Evolutionary conservation across 805 yeast species (phyloP), one percentile per base, ranked within the genome.

Genomic region (Saturnispora bothae): DNA sequence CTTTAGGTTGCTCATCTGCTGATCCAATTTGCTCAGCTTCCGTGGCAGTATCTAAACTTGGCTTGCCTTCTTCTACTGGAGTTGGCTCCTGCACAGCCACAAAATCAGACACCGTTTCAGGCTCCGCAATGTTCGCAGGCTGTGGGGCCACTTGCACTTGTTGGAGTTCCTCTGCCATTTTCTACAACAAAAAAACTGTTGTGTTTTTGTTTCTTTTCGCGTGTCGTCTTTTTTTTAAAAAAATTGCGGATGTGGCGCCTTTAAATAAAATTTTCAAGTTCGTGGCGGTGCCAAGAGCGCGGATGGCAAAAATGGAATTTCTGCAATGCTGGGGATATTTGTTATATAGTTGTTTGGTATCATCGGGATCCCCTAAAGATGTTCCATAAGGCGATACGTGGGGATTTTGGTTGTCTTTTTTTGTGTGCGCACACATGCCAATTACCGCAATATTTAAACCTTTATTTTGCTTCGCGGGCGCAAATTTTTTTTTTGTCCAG

Each of bases 191-290:
- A 16, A 13, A 17, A 10, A 4, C 4, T 36, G 39, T 37, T 10
- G 39, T 31, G 14, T 19, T 22, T 34, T 13, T 19, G 28, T 19
- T 30, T 30, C 33, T 30, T 30, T 16, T 30, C 18, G 8, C 33
- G 21, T 30, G 33, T 30, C 33, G 28, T n/a, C 10, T 10, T 22
- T 7, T 22, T 22, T 10, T 17, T 4, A 31, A 37, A 32, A 37
- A 32, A 31, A 20, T 31, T 17, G 25, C 31, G 35, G 35, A 20
- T 27, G 34, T 20, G 33, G 33, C 33, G 33, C 33, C 18, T 27
- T 35, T 35, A 27, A 21, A 35, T 27, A 27, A 29, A 28, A 28
- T 28, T 28, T 19, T 16, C n/a, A n/a, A n/a, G n/a, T n/a, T n/a
- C n/a, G n/a, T n/a, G n/a, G n/a, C n/a, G n/a, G n/a, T n/a, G n/a